Evolutionary conservation across 495 filamentous ascomycete genomes (phyloP), one percentile per base, ranked within the genome.

Genomic region (Jackrogersella multiformis): DNA sequence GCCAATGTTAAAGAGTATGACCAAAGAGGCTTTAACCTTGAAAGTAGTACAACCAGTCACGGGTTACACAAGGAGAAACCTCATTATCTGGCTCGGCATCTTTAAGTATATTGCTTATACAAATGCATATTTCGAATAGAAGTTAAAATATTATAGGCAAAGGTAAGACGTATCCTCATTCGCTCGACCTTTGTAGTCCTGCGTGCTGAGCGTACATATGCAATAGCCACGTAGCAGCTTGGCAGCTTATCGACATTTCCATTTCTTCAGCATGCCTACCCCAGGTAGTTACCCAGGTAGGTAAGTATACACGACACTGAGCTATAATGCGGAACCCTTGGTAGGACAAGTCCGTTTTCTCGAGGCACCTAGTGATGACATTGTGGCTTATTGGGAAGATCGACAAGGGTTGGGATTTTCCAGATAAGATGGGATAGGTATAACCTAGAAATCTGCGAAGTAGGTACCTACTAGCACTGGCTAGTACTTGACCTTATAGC

Each of bases 71-170:
- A 51, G 23, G 23, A 49, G 16, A 16, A 32, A 51, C 26, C n/a
- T n/a, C 28, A 34, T 34, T 15, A 20, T 46, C 21, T 46, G 42
- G 42, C 23, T 23, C 23, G 5, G 15, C 24, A 15, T 1, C 26
- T 15, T 30, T 49, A 51, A 51, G 18, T 20, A 51, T n/a, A n/a
- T n/a, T n/a, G n/a, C n/a, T 34, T 16, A 51, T 30, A 51, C 46
- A 20, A 7, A 26, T 24, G 6, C 21, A 23, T 24, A 24, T n/a
- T 24, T 26, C 20, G 21, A 26, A 1, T 32, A 10, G 26, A 34
- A 21, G 28, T 51, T 34, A n/a, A 21, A 32, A 51, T 34, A 51
- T 28, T n/a, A 24, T 28, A 16, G 2, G 16, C 4, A 20, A 32
- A 20, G 46, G 21, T 51, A 6, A 34, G 4, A 28, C 2, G 46